Evolutionary conservation across 2,329 filamentous ascomycete genomes (phyloP), one percentile per base, ranked within the genome.

Genomic region (Xenoacremonium recifei): DNA sequence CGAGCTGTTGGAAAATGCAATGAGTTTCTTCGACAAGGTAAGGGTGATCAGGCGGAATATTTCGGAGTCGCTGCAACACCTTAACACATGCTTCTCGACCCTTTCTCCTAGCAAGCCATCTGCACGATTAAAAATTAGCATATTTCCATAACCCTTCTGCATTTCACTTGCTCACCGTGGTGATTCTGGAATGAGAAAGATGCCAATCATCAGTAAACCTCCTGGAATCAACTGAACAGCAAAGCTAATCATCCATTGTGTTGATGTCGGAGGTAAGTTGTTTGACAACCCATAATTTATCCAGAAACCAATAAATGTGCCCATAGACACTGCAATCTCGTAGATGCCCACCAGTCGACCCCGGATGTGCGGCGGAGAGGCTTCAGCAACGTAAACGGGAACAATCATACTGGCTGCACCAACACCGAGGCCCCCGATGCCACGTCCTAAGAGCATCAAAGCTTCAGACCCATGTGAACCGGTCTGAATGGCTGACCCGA

Each of bases 331-430:
- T n/a, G n/a, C n/a, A n/a, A n/a, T n/a, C n/a, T n/a, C n/a, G n/a
- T n/a, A n/a, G n/a, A n/a, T n/a, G n/a, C 73, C 73, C 18, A 76
- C 71, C n/a, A 76, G 71, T 15, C 73, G 56, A 51, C 75, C 76
- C 55, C 77, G 68, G 32, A 69, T 74, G 12, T 67, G 68, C 1
- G 76, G 71, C 48, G 76, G 73, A 0, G 77, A 73, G 51, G 71
- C 74, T 55, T 82, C 78, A 1, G 76, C 73, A 33, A 80, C 74
- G 56, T 81, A 82, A 27, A 81, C 70, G 3, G 77, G 78, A 3
- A 81, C 73, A 19, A 72, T 68, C 60, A 76, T 74, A 7, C 68
- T 70, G 32, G 74, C 62, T 7, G 73, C 51, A 6, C 74, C 76
- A 29, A 79, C 67, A 6, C 73, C 75, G 56, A 72, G 70, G 23